These are phyloP conservation scores for Limonomyces culmigenus DNA, from an alignment of 1,284 basidiomycete species.

Conservation along the genomic window DNA sequence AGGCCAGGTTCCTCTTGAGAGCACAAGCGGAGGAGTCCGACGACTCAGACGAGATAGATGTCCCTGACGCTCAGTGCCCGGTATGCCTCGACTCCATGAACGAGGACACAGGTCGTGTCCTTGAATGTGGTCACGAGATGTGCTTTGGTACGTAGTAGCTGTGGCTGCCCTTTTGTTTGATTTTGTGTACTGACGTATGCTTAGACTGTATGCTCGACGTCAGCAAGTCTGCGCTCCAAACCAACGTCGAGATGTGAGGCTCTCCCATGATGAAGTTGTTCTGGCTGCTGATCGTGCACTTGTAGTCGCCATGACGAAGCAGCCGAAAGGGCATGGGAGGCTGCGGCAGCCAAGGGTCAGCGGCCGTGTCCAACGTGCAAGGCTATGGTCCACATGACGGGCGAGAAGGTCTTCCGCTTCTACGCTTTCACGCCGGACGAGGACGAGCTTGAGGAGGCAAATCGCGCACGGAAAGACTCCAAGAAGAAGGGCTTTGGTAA, in stretches of 20 bases:
- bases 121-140: constrained; percentile 43
- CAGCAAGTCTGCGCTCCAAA: constrained; percentile 28
- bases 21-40: constrained; percentile 24
- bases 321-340: constrained; percentile 36
- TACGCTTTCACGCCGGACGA: constrained; percentile 35
- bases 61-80: constrained; percentile 26
- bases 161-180: not conserved
- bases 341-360: constrained; percentile 33
- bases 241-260: constrained; percentile 40
- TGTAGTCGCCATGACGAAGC: constrained; percentile 7
- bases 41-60: constrained; percentile 23
- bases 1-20: constrained; percentile 16
- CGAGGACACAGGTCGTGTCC: constrained; percentile 27
- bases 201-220: constrained; percentile 36
- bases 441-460: constrained; percentile 13
- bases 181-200: not conserved
- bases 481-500: constrained; percentile 2
- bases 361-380: constrained; percentile 45
- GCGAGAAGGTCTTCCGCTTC: constrained; percentile 29
- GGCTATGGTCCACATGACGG: constrained; percentile 34
- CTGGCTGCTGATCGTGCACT: not conserved
- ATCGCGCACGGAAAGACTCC: constrained; percentile 7
- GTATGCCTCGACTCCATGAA: constrained; percentile 38
- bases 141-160: constrained; percentile 27
- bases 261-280: not conserved